Percentiles rank a stretch among this genome's conserved stretches.
These are phyloP conservation scores for Orobanche coerulescens DNA, from an alignment of 257 asterid genomes.

Conservation along the genomic window DNA sequence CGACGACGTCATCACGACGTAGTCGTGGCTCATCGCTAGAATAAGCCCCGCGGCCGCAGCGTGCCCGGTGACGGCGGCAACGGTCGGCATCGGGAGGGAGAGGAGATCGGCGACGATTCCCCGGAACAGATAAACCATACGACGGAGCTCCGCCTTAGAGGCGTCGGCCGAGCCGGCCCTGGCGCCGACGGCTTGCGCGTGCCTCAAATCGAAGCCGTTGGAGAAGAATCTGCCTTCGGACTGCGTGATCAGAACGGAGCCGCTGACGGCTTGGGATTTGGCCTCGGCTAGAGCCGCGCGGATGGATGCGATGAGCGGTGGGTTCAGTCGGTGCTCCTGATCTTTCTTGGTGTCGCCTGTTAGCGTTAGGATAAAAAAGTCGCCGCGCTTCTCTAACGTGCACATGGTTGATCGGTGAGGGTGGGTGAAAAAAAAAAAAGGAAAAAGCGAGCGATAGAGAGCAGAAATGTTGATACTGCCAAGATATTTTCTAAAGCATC, in stretches of 20 bases:
- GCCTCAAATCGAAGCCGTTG: constrained; percentile 70
- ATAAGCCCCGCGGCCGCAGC: constrained; percentile 81
- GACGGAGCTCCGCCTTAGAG: constrained; percentile 35
- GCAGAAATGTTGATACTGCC: no score
- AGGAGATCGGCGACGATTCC: constrained; percentile 60
- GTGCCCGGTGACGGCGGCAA: constrained; percentile 79
- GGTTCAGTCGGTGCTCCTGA: constrained; percentile 66
- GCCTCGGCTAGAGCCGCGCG: constrained; percentile 49
- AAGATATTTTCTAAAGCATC: no score
- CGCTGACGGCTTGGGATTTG: constrained; percentile 49
- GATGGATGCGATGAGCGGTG: constrained; percentile 48
- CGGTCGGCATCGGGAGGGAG: constrained; percentile 70
- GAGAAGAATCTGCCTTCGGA: constrained; percentile 77
- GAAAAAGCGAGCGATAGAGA: no score
- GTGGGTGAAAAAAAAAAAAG: no score
- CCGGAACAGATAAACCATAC: constrained; percentile 52
- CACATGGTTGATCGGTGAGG: constrained; percentile 47
- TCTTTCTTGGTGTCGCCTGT: constrained; percentile 38
- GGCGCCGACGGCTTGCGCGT: constrained; percentile 57
- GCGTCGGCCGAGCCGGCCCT: constrained; percentile 38
- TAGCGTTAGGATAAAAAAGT: constrained; percentile 50
- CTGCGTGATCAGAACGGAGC: constrained; percentile 65
- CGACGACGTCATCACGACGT: constrained; percentile 51
- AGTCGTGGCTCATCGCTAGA: constrained; percentile 70
- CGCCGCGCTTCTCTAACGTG: constrained; percentile 65